Base-by-base conservation (phyloP, 352 stramenopile genomes). In the Pythium insidiosum region DNA sequence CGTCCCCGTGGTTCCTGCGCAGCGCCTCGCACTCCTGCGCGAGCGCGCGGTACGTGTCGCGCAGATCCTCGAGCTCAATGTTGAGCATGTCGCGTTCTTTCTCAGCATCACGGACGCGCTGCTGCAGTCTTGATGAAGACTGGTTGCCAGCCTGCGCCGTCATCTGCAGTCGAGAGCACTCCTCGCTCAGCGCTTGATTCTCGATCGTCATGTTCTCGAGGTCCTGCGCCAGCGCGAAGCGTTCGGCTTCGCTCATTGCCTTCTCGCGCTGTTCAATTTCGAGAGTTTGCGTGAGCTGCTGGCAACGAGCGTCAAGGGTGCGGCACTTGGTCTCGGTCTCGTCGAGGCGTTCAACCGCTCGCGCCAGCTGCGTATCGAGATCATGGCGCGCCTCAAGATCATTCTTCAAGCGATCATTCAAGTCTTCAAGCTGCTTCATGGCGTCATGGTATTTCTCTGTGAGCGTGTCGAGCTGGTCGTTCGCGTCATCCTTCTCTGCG, bases 191-290 rank as follows among this genome's bases (percentile, higher is more conserved):
- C 20, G 72, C 73, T 43, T 93, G 80, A 38, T 93, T 93, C 31
- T 93, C 80, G 18, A 90, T 60, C 9, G 77, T 93, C 80, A 93
- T 93, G 47, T 93, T 89, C 41, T 93, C 77, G 26, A 93, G 53
- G 43, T 93, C 80, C 53, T 89, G 77, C 9, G 64, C 54, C 1
- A 93, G 63, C 23, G 80, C 80, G 2, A 62, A 51, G 26, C 81
- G 48, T 43, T 93, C 80, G 0, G 63, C 74, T 30, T 72, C 73
- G 45, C 69, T 63, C 63, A 90, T 75, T 3, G 67, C 74, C 39
- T 87, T 83, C 6, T 72, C 42, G 38, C 86, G 73, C 24, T 79
- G 68, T 6, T 83, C 38, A 19, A 39, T 60, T 30, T 84, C 66
- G 18, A 84, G 46, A 30, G 86, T 66, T 20, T 48, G 67, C 38